phyloP scores from a whole-genome alignment of 129 eudicot species.

The Chrysanthemum lavandulifolium region DNA sequence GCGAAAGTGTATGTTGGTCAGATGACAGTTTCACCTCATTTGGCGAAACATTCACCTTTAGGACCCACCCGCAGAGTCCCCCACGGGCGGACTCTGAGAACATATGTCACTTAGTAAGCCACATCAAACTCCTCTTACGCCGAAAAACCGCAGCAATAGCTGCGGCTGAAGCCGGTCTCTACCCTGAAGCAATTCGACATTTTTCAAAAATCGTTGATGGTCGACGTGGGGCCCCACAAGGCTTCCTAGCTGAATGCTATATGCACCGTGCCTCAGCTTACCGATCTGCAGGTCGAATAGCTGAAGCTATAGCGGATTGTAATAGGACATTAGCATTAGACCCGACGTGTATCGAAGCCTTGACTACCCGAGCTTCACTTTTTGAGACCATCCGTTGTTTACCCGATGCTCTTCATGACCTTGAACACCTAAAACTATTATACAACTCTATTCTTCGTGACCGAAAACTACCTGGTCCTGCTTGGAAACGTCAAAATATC shows the following conservation, averaged over 20 bases:
- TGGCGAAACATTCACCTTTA: conserved; percentile 11
- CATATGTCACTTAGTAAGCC: conserved; percentile 58
- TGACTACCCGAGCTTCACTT: conserved; percentile 54
- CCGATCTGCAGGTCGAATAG: conserved; percentile 55
- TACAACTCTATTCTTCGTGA: conserved; percentile 74
- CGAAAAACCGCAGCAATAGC: conserved; percentile 87
- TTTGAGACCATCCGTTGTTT: conserved; percentile 72
- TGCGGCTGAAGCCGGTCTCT: conserved; percentile 82
- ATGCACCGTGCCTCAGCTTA: conserved; percentile 69
- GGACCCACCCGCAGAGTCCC: conserved; percentile 40
- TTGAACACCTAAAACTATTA: conserved; percentile 72
- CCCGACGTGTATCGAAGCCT: conserved; percentile 66
- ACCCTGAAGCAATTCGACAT: conserved; percentile 76
- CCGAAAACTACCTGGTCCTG: conserved; percentile 71
- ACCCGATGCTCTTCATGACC: conserved; percentile 83
- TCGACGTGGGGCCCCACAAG: conserved; percentile 79
- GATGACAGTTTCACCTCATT: conserved; percentile 74
- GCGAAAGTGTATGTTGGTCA: conserved; percentile 70
- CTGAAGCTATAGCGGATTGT: conserved; percentile 78
- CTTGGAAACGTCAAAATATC: conserved; percentile 63
- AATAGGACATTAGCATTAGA: conserved; percentile 73
- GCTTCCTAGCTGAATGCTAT: conserved; percentile 79
- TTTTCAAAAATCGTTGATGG: conserved; percentile 86
- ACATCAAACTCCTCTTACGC: conserved; percentile 81
- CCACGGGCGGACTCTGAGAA: conserved; percentile 55